Evolutionary conservation across 306 rosid genomes (phyloP).

Genomic region (Phaseolus lunatus): DNA sequence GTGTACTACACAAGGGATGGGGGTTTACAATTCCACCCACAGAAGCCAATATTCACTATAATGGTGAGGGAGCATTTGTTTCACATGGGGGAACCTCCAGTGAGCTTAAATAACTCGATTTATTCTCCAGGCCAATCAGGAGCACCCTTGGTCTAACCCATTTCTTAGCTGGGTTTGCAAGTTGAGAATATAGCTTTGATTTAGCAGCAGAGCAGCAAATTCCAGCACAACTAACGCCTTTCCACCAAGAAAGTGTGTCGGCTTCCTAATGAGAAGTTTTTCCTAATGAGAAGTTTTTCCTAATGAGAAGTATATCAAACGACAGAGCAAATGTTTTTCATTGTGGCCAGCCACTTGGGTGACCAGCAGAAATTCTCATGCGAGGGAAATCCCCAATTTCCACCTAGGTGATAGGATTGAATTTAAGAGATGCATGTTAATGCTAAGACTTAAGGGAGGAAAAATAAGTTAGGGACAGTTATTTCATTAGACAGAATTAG

Average conservation of each 20-base stretch:
- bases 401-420: slow-evolving; percentile 1
- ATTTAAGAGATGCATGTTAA: neutral
- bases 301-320: neutral
- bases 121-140: neutral
- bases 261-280: neutral
- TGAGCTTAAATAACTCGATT: neutral
- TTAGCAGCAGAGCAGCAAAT: neutral
- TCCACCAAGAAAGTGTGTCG: neutral
- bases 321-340: neutral
- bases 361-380: slow-evolving; percentile 13
- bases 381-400: slow-evolving; percentile 31
- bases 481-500: neutral
- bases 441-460: neutral
- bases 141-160: neutral
- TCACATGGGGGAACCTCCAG: neutral
- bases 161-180: neutral
- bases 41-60: neutral
- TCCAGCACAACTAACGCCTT: no score
- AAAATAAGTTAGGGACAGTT: neutral
- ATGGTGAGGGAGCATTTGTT: neutral
- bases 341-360: neutral
- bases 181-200: neutral
- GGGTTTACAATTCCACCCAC: neutral
- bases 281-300: no score
- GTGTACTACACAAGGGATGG: neutral